Evolutionary conservation across 768 basidiomycete genomes (phyloP).

Genomic region (Amanita muscaria): DNA sequence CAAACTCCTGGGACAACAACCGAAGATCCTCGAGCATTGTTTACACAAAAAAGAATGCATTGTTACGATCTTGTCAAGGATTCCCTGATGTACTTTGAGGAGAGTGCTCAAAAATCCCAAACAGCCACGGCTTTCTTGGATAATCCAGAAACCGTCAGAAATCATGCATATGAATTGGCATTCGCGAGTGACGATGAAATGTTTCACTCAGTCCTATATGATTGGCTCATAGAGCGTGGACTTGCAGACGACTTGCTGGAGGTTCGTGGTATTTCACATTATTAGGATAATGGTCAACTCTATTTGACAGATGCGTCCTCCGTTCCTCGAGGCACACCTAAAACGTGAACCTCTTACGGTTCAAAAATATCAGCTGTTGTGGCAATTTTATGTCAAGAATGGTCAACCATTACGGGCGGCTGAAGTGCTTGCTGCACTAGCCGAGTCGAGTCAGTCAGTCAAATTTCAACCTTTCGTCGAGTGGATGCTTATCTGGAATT

Average conservation of each 20-base stretch:
- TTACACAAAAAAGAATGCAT: conserved; percentile 31
- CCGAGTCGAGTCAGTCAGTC: conserved; percentile 76
- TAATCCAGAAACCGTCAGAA: conserved; percentile 65
- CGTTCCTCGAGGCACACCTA: conserved; percentile 84
- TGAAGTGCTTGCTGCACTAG: conserved; percentile 71
- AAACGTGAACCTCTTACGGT: conserved; percentile 71
- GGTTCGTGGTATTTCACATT: conserved; percentile 35
- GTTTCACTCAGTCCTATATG: conserved; percentile 91
- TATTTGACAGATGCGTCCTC: conserved; percentile 61
- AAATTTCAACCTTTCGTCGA: background rate
- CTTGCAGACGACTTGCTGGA: conserved; percentile 86
- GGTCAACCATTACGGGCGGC: conserved; percentile 84
- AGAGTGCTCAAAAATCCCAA: conserved; percentile 25
- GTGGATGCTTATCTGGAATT: background rate
- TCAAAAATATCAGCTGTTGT: conserved; percentile 80
- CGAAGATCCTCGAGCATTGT: conserved; percentile 25
- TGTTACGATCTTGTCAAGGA: conserved; percentile 85
- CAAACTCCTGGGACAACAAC: conserved; percentile 44
- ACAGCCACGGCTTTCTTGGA: conserved; percentile 22
- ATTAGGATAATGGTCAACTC: background rate
- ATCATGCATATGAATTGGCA: conserved; percentile 80
- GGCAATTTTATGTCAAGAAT: conserved; percentile 96
- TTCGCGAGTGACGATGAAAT: conserved; percentile 82
- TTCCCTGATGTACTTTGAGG: conserved; percentile 73
- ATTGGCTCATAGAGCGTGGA: conserved; percentile 79